phyloP scores from a whole-genome alignment of 805 yeast genomes.

The Monosporozyma siamensis region DNA sequence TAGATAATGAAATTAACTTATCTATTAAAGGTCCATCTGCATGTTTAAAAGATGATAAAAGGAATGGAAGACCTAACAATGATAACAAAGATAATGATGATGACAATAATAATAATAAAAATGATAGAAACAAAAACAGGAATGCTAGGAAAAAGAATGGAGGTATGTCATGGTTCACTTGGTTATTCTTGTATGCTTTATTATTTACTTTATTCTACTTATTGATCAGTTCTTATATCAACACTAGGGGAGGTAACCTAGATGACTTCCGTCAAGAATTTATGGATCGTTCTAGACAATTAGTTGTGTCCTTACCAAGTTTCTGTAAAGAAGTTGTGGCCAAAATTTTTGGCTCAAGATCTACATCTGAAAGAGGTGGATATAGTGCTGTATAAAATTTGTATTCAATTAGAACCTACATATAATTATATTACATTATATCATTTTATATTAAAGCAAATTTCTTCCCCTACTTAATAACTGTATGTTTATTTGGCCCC shows the following conservation, averaged over 20 bases:
- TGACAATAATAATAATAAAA: slow-evolving; percentile 20
- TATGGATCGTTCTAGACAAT: slow-evolving; percentile 53
- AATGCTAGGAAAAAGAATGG: slow-evolving; percentile 15
- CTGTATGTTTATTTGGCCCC: background rate
- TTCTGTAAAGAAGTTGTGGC: slow-evolving; percentile 59
- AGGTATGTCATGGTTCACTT: slow-evolving; percentile 47
- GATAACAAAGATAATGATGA: slow-evolving; percentile 19
- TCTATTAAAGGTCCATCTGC: slow-evolving; percentile 36
- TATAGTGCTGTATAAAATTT: slow-evolving; percentile 72
- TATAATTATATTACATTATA: background rate
- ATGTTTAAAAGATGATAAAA: slow-evolving; percentile 31
- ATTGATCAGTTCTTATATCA: slow-evolving; percentile 60
- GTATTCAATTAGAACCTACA: background rate
- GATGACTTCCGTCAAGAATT: slow-evolving; percentile 70
- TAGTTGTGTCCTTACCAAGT: slow-evolving; percentile 51
- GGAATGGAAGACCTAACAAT: slow-evolving; percentile 16
- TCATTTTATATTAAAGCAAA: too few species aligned
- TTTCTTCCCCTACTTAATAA: too few species aligned
- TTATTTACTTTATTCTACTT: slow-evolving; percentile 66
- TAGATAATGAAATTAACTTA: slow-evolving; percentile 21
- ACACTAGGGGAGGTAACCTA: slow-evolving; percentile 55
- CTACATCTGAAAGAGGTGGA: slow-evolving; percentile 57
- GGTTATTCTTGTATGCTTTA: slow-evolving; percentile 63
- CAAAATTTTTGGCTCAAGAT: slow-evolving; percentile 45
- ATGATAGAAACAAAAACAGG: slow-evolving; percentile 21